Base-by-base conservation (phyloP, 345 rosid genomes). In the Mercurialis annua region DNA sequence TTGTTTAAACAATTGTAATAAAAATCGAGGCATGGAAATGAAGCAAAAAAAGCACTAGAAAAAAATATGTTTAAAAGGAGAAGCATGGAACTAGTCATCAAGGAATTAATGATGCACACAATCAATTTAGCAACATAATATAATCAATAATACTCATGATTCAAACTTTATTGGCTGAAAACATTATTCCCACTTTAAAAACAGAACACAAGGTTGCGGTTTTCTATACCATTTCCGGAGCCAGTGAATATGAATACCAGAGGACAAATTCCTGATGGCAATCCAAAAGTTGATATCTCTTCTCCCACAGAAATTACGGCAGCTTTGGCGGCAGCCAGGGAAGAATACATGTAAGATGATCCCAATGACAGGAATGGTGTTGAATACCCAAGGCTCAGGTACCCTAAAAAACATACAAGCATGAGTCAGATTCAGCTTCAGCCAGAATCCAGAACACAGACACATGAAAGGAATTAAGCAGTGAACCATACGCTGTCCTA, bases 241-340 rank as follows among this genome's bases (percentile, higher is more conserved):
- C 87, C 91, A 10, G 95, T 86, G 81, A 89, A 90, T 26, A 90
- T 76, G 73, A 90, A 86, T 18, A 90, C 92, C 63, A 90, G 73
- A 72, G 97, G 97, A 64, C 89, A 86, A 67, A 88, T 85, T 74
- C 90, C 95, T 20, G 84, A 78, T 7, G 92, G 97, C 62, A 90
- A 74, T 67, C 97, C 97, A 70, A 67, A 78, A 63, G 81, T 84
- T 59, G 95, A 81, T 70, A 90, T 90, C 71, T 90, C 95, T 85
- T 88, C 97, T 36, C 87, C 97, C 71, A 88, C 84, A 58, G 92
- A 79, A 50, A 88, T 86, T 27, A 88, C 86, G 53, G 95, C 97
- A 34, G 95, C 85, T 80, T 90, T 90, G 27, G 97, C 92, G 64
- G 95, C 88, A 75, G 91, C 92, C 80, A 90, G 66, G 48, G 97